Evolutionary conservation across 2,329 filamentous ascomycete genomes (phyloP), one percentile per base, ranked within the genome.

Genomic region (Fusarium anthophilum): DNA sequence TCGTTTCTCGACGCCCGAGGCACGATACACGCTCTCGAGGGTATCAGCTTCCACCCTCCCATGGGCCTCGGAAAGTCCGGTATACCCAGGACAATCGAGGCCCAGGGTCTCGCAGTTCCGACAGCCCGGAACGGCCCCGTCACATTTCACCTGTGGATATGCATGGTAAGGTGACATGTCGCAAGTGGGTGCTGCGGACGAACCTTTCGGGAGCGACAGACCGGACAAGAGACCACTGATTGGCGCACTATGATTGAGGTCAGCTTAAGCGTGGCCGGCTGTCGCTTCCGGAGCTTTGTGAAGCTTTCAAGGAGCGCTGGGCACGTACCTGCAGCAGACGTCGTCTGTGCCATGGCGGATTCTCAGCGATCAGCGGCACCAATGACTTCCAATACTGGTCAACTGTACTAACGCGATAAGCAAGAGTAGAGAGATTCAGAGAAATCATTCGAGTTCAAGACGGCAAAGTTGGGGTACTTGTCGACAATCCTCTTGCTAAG

Each of bases 181-280:
- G 22, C 22, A 14, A n/a, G 22, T 9, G 13, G 39, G 39, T 41
- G 39, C 13, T 41, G 39, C 18, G 22, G 5, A 41, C 39, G 39
- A 41, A 51, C 48, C 35, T 54, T 54, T 18, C 50, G 51, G 20
- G 51, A 54, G 35, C 51, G 51, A 39, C 51, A 54, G 24, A 39
- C 35, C 5, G 28, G 51, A 28, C 18, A 54, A 39, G 51, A 54
- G 13, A 11, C 24, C 51, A 35, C 50, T 38, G 50, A 10, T 38
- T 26, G 32, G 17, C n/a, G n/a, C 14, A 24, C 35, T 35, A 28
- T 22, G 12, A 43, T 43, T 43, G 3, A n/a, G 22, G 13, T 43
- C 22, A 43, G 39, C 13, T 43, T 4, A n/a, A 8, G 22, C 8
- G 9, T 43, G 22, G 13, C 39, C 39, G 39, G 39, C 39, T 43